Evolutionary conservation across 495 filamentous ascomycete species (phyloP).

Genomic region (Penicillium simplicissimum): DNA sequence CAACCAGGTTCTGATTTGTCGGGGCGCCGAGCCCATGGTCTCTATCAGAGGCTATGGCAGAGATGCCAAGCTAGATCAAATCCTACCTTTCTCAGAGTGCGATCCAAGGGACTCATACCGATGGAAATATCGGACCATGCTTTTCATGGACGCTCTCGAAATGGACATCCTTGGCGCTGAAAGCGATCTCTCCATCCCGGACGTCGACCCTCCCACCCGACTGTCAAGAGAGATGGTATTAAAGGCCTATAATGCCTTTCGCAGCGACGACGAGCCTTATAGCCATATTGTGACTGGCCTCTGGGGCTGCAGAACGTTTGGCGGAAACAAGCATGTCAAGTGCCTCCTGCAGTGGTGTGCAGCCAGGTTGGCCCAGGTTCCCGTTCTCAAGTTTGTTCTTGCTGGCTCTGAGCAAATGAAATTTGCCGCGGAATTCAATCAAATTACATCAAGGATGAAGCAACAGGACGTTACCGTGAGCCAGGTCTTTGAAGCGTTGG

Average conservation of each 20-base stretch:
- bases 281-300: background rate
- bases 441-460: background rate
- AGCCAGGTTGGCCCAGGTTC: background rate
- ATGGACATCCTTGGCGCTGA: background rate
- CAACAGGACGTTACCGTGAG: background rate
- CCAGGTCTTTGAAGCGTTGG: background rate
- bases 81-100: background rate
- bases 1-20: background rate
- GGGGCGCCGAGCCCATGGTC: background rate
- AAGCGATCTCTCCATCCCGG: background rate
- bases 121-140: background rate
- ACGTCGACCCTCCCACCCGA: background rate
- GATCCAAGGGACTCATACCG: background rate
- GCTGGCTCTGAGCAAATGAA: background rate
- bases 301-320: background rate
- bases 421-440: background rate
- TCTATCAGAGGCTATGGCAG: background rate
- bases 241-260: slow-evolving; percentile 2
- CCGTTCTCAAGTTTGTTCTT: background rate
- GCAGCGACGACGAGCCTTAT: background rate
- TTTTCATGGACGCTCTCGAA: slow-evolving; percentile 1
- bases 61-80: background rate
- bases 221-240: background rate
- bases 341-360: background rate
- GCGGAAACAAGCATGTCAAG: slow-evolving; percentile 2